Percentiles rank a stretch among this genome's conserved stretches.
phyloP scores from a whole-genome alignment of 305 asterid genomes.

The Salvia sclarea region DNA sequence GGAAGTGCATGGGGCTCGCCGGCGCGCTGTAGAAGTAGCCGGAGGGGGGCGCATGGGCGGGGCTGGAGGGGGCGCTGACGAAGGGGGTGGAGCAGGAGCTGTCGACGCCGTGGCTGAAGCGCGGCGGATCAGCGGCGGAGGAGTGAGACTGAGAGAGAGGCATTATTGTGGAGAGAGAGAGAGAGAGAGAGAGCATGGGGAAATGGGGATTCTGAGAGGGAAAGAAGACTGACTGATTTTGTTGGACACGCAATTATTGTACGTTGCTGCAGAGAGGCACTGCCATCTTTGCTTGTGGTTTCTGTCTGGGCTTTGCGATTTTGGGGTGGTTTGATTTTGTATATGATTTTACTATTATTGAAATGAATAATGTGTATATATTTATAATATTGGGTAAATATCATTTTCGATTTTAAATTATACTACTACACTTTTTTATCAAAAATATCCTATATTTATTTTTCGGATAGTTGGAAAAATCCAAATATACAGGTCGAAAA shows the following conservation, averaged over 20 bases:
- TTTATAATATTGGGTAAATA: no score
- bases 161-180: constrained; percentile 49
- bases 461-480: no score
- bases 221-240: constrained; percentile 37
- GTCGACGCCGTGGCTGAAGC: constrained; percentile 50
- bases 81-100: constrained; percentile 57
- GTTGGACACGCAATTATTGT: constrained; percentile 49
- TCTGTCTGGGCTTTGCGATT: background rate
- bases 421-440: no score
- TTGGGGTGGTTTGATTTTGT: no score
- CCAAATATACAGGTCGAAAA: no score
- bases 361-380: no score
- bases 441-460: no score
- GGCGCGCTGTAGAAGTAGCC: constrained; percentile 68
- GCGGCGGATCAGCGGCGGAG: constrained; percentile 50
- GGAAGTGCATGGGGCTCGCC: constrained; percentile 56
- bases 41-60: constrained; percentile 46
- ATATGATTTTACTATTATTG: no score
- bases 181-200: constrained; percentile 20
- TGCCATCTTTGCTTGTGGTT: constrained; percentile 14
- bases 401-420: no score
- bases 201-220: constrained; percentile 28
- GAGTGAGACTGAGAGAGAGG: constrained; percentile 22
- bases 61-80: constrained; percentile 59
- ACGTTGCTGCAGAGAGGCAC: constrained; percentile 40